Evolutionary conservation across 345 rosid genomes (phyloP), one percentile per base, ranked within the genome.

Genomic region (Erysimum cheiranthoides): DNA sequence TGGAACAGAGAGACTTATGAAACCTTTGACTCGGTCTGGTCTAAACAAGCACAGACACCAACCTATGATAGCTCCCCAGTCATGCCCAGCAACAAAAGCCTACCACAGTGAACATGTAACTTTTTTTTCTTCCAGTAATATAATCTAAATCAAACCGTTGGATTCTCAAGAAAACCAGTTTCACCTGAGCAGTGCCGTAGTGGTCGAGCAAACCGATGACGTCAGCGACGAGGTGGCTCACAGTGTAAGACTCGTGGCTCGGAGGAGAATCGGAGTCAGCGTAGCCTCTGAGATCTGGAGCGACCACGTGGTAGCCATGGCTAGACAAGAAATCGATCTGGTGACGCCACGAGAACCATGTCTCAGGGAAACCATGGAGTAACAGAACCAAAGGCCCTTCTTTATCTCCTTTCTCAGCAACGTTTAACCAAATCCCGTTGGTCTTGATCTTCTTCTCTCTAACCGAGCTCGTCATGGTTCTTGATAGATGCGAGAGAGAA

Each of bases 341-440:
- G 59, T 88, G 89, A 68, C 92, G 86, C 96, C 92, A 89, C 5
- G 92, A 87, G 71, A 80, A 87, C 90, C 90, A 88, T 52, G 85
- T 70, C 74, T 90, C 96, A 28, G 96, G 93, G 84, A 90, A 90
- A 38, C 96, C 93, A 73, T 86, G 92, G 47, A 89, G 87, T 11
- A 89, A 56, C 31, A 91, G 45, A 59, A 87, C 87, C 8, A 89
- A 73, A 4, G 92, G 88, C 8, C 90, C 85, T 0, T 87, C 80
- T 16, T 17, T 8, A 11, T 64, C 77, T 65, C 93, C 89, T 81
- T 86, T 86, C 82, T 87, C 89, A 2, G 76, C 88, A 9, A 79
- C 61, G 61, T 89, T 87, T 59, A 86, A 27, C 82, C 82, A 76
- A 56, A 88, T 72, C 5, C 89, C 93, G 52, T 85, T 86, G 73